These are phyloP conservation scores for Chrysoporthe deuterocubensis DNA, from an alignment of 2,329 filamentous ascomycete genomes.

Conservation along the genomic window DNA sequence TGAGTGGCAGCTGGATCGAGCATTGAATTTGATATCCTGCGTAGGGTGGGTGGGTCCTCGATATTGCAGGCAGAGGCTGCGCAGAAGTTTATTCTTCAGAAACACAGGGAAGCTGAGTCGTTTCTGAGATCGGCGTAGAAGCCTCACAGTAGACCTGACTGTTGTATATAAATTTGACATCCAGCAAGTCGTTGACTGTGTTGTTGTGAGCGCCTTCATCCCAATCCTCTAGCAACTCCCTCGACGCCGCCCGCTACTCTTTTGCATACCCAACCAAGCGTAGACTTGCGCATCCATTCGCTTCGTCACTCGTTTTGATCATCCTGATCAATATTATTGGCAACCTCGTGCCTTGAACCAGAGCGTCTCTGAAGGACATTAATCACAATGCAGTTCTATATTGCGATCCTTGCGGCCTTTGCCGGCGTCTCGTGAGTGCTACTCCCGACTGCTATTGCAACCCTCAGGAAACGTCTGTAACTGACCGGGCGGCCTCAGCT, in stretches of 20 bases:
- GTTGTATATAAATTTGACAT: background rate
- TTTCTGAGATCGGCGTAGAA: slow-evolving; percentile 2
- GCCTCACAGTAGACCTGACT: background rate
- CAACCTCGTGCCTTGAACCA: background rate
- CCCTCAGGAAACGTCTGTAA: background rate
- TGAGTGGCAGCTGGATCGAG: background rate
- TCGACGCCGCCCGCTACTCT: background rate
- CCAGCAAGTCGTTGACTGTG: background rate
- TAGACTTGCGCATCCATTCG: background rate
- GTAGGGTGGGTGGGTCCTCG: background rate
- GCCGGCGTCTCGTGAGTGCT: slow-evolving; percentile 20
- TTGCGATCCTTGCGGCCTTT: slow-evolving; percentile 22
- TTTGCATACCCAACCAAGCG: background rate
- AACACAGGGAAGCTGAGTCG: slow-evolving; percentile 23
- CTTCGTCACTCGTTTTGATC: background rate
- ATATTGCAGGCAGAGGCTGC: slow-evolving; percentile 24
- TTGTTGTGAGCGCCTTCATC: background rate
- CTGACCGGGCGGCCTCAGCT: slow-evolving; percentile 8
- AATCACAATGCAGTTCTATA: slow-evolving; percentile 19
- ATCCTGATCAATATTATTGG: background rate
- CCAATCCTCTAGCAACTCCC: background rate
- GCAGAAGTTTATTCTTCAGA: slow-evolving; percentile 17
- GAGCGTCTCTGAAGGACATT: background rate
- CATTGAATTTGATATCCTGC: background rate
- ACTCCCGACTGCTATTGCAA: background rate